Evolutionary conservation across 2,329 filamentous ascomycete species (phyloP), one percentile per base, ranked within the genome.

Genomic region (Monilinia polystroma): DNA sequence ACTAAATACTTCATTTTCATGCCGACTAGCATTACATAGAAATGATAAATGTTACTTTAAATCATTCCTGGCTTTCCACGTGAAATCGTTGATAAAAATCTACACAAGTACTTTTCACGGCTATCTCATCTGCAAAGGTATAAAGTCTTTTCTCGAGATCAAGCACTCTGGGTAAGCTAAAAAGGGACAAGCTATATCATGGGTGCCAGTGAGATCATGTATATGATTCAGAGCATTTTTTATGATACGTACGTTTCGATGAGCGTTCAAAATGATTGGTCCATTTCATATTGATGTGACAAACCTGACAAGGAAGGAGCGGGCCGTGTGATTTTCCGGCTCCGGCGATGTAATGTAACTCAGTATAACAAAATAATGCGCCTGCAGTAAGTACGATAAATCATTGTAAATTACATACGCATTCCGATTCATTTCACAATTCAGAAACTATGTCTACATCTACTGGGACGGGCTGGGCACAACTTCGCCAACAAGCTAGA

Each of bases 401-500:
- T 53, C 55, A 59, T 51, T n/a, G 26, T 35, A 23, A 64, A 35
- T 35, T 53, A 38, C 16, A 53, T 45, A 60, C 20, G 10, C 38
- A 23, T 23, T 23, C 18, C 45, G 41, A 60, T 66, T 53, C 26
- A 51, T 41, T 26, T 47, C n/a, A 23, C 23, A 43, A 45, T 18
- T 47, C 14, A 60, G 12, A 11, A 23, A 67, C 38, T 60, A 71
- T 71, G 70, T 69, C 70, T 57, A 55, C 67, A 35, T 70, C 70
- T 54, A 71, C 70, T 43, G 70, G 71, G 51, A 68, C 66, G n/a
- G 89, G 92, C 80, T 98, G 94, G 94, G 89, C 92, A 75, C 93
- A 97, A 81, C 84, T 97, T 73, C 91, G 94, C 73, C 92, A 97
- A 78, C 93, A 97, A 80, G 91, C 93, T 69, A 86, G 94, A 74